Percentiles rank a stretch among this genome's conserved stretches.
phyloP scores from a whole-genome alignment of 257 asterid genomes.

The Coffea eugenioides region DNA sequence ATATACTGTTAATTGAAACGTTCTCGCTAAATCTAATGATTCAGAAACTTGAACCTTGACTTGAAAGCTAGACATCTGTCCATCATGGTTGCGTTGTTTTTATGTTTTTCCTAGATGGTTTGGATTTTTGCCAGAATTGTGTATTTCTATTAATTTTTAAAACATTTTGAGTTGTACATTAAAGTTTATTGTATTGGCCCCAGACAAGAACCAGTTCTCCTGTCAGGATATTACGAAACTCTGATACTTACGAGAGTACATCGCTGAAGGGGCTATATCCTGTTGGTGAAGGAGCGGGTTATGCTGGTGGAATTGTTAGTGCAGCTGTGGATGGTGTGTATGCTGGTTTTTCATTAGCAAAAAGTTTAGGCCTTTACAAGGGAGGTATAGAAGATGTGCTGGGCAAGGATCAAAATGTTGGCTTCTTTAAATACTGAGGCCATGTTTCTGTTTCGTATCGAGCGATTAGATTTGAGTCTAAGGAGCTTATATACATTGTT shows the following conservation, averaged over 20 bases:
- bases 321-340: constrained; percentile 96
- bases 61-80: too few species aligned
- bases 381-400: constrained; percentile 46
- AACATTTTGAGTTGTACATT: not conserved
- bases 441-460: not conserved
- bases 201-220: constrained; percentile 98
- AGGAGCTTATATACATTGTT: not conserved
- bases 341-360: constrained; percentile 78
- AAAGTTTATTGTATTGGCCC: not conserved
- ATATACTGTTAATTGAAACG: not conserved
- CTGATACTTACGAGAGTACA: constrained; percentile 75
- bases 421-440: constrained; percentile 53
- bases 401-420: constrained; percentile 59
- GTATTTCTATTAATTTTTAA: too few species aligned
- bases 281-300: constrained; percentile 93
- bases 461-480: not conserved
- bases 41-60: not conserved
- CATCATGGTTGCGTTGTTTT: too few species aligned
- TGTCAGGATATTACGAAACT: constrained; percentile 62
- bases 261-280: constrained; percentile 84
- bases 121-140: not conserved
- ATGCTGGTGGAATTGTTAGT: constrained; percentile 93
- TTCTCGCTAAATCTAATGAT: not conserved
- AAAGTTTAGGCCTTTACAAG: constrained; percentile 61
- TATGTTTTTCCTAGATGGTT: not conserved